phyloP scores from a whole-genome alignment of 83 land plant genomes.

The Larix sibirica region DNA sequence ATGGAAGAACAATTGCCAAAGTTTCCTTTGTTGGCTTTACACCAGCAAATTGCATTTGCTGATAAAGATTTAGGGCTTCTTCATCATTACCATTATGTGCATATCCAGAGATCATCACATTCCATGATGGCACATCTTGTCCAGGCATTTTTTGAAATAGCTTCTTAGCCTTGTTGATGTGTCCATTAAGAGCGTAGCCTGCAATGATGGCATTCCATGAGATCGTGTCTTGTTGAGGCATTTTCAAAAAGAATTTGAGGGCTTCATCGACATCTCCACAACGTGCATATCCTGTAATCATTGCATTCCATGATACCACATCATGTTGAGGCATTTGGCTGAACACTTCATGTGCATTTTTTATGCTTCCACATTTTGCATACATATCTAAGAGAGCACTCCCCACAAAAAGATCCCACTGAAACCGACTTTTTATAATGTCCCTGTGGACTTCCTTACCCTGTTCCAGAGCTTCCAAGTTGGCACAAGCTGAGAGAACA shows the following conservation, averaged over 20 bases:
- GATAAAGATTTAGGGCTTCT: constrained; percentile 14
- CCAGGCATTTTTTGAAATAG: constrained; percentile 10
- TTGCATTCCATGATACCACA: constrained; percentile 21
- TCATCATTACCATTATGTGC: constrained; percentile 2
- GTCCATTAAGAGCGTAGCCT: background rate
- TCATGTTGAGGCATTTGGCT: constrained; percentile 5
- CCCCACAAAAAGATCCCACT: background rate
- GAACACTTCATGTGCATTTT: constrained; percentile 18
- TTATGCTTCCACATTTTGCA: background rate
- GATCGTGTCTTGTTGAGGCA: constrained; percentile 4
- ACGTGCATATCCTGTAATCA: constrained; percentile 26
- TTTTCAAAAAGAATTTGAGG: background rate
- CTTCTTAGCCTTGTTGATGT: background rate
- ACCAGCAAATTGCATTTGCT: constrained; percentile 13
- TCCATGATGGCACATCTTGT: constrained; percentile 12
- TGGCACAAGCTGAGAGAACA: background rate
- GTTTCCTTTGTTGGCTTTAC: constrained; percentile 13
- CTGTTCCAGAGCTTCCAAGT: background rate
- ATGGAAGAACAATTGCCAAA: constrained; percentile 18
- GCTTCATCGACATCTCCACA: constrained; percentile 15
- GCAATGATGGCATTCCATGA: background rate
- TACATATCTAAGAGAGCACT: background rate
- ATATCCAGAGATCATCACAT: constrained; percentile 10
- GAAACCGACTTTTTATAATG: background rate
- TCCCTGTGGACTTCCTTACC: background rate